Conservation (phyloP, 2,329 filamentous ascomycete species). For the Alternaria solani region DNA sequence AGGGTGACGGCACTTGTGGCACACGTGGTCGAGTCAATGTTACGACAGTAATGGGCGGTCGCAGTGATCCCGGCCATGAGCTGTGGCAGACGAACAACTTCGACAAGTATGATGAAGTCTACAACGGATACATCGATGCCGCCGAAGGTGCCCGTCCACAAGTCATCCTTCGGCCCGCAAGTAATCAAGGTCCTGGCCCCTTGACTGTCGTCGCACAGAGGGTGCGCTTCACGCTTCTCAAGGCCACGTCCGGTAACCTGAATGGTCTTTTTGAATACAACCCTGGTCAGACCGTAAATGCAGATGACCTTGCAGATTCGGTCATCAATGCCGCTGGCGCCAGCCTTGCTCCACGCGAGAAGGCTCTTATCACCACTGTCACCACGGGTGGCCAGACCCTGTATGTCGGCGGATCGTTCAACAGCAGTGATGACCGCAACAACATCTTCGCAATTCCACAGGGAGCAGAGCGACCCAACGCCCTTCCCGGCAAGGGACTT, state of each 20-base stretch:
- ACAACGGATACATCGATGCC: constrained; percentile 83
- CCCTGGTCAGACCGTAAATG: constrained; percentile 68
- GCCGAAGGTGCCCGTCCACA: constrained; percentile 79
- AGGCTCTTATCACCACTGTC: constrained; percentile 76
- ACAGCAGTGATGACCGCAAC: constrained; percentile 62
- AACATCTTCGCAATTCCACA: constrained; percentile 78
- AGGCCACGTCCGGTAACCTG: constrained; percentile 78
- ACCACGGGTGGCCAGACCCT: constrained; percentile 66
- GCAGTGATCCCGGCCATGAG: constrained; percentile 43
- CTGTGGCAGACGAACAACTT: constrained; percentile 93
- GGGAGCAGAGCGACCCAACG: constrained; percentile 65
- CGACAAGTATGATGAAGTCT: constrained; percentile 96
- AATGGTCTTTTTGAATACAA: constrained; percentile 93
- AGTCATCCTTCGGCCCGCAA: constrained; percentile 76
- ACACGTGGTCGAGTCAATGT: constrained; percentile 83
- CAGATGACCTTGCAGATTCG: constrained; percentile 73
- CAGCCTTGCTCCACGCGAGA: constrained; percentile 64
- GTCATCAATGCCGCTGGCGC: constrained; percentile 79
- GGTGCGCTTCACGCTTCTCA: constrained; percentile 78
- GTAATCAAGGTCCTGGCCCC: constrained; percentile 63
- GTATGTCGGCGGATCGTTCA: constrained; percentile 87
- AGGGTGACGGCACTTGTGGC: constrained; percentile 77
- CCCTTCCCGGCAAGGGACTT: constrained; percentile 74
- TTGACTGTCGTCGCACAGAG: constrained; percentile 89
- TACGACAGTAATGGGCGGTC: constrained; percentile 70